Base-by-base conservation (phyloP, 2,329 filamentous ascomycete genomes). In the Ophiostoma piceae region DNA sequence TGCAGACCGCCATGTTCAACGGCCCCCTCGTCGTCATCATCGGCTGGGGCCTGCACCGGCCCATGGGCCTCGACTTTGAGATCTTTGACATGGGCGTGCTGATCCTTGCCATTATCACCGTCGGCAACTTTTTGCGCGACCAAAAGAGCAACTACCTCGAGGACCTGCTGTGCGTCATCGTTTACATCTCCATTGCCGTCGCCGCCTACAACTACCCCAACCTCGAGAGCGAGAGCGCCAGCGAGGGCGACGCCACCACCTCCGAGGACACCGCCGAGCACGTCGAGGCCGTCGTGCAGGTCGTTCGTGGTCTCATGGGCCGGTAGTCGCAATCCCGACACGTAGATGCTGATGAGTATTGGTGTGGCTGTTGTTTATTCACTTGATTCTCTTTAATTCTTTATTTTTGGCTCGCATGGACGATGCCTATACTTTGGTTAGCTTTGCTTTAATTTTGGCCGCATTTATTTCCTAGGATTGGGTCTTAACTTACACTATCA, bases 101-200 rank as follows among this genome's bases (percentile, higher is more conserved):
- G 9, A 87, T 97, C 70, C 84, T 97, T 32, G 87, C 92, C 37
- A 94, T 97, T 75, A 82, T 97, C 60, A 92, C 93, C 0, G 91
- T 96, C 51, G 92, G 93, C 0, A 92, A 92, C 72, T 96, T 97
- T 79, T 80, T 97, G 69, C 84, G 92, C 67, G 94, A 97, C 77
- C 88, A 92, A 74, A 94, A 95, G 83, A 92, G 88, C 72, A 96
- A 97, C 77, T 97, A 96, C 76, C 85, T 97, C 4, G 94, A 97
- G 78, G 94, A 94, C 1, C 85, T 88, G 32, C 84, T 97, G 22
- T 92, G 92, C 73, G 87, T 97, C 22, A 84, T 91, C 65, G 82
- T 88, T 5, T 89, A 88, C 74, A 76, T 88, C 64, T 84, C 84
- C 39, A 86, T 89, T 73, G 86, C 86, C 12, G 84, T 86, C 1